These are phyloP conservation scores for Tolypocladium pustulatum DNA, from an alignment of 2,329 filamentous ascomycete genomes.

Conservation along the genomic window DNA sequence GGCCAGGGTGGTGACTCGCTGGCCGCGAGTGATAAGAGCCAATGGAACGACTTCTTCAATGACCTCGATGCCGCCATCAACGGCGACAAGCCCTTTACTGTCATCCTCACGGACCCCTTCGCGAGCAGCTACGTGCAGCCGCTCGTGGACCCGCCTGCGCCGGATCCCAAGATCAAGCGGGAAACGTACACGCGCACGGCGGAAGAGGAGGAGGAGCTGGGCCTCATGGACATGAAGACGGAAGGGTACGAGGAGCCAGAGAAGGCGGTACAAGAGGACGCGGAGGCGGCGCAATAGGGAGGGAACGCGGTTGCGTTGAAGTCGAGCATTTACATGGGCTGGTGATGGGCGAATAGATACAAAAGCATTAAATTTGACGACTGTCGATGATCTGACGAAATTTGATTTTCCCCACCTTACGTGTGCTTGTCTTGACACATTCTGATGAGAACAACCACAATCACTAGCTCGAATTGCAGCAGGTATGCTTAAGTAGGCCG, in stretches of 20 bases:
- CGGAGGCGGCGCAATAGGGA: constrained; percentile 2
- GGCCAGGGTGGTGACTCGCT: constrained; percentile 69
- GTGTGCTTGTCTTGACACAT: neutral
- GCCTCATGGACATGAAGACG: constrained; percentile 83
- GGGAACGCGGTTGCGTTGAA: neutral
- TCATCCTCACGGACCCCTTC: constrained; percentile 78
- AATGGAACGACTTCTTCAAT: constrained; percentile 76
- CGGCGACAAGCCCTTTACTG: constrained; percentile 69
- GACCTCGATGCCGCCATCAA: constrained; percentile 67
- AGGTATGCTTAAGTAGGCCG: neutral
- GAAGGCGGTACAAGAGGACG: constrained; percentile 14
- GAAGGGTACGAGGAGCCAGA: constrained; percentile 61
- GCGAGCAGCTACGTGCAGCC: constrained; percentile 93
- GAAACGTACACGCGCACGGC: constrained; percentile 80
- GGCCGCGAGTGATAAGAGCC: constrained; percentile 47
- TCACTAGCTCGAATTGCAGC: neutral
- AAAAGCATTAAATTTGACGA: neutral
- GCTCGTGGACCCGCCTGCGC: constrained; percentile 58
- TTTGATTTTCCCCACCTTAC: neutral
- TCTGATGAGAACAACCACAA: neutral
- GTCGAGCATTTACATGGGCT: neutral
- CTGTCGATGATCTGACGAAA: neutral
- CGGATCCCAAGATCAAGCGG: constrained; percentile 69
- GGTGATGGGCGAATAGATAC: neutral
- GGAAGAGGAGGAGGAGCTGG: constrained; percentile 89